Evolutionary conservation across 305 asterid species (phyloP), one percentile per base, ranked within the genome.

Genomic region (Fraxinus xanthoxyloides): DNA sequence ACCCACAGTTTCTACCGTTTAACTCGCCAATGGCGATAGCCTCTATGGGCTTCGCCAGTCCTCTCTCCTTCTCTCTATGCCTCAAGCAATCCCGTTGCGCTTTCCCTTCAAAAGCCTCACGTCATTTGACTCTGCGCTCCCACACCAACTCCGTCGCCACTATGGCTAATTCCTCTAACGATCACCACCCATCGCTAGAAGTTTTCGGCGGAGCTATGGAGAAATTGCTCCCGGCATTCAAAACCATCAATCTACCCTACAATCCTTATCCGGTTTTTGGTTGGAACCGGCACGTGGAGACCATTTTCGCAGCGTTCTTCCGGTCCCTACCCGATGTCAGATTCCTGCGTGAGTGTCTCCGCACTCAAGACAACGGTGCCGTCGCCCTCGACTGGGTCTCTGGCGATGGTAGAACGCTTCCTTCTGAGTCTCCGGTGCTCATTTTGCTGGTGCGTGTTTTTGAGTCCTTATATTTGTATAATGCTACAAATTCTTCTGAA

Each of bases 301-400:
- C 98, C 13, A 92, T 94, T 48, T 95, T 94, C 83, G 97, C 97
- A 7, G 90, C 97, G 2, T 93, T 91, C 79, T 95, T 84, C 77
- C 91, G 98, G 83, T 89, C 95, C 7, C 88, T 81, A 31, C 99
- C 99, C 2, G 89, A 91, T 21, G 93, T 95, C 81, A 87, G 84
- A 75, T 82, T 89, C 90, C 92, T 92, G 61, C 92, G 99, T 10
- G 97, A 95, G 89, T 93, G 98, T 84, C 90, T 95, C 87, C 94
- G 98, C 21, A 90, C 98, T 28, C 86, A 84, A 26, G 98, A 93
- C 85, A 89, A 87, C 85, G 98, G 98, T 79, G 78, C 93, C 24
- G 93, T 95, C 26, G 88, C 98, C 19, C 93, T 95, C 8, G 98
- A 94, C 77, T 95, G 99, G 98, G 91, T 92, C 63, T 78, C 91